These are phyloP conservation scores for Trypanosoma cruzi DNA, from an alignment of 208 protist species.

Conservation along the genomic window DNA sequence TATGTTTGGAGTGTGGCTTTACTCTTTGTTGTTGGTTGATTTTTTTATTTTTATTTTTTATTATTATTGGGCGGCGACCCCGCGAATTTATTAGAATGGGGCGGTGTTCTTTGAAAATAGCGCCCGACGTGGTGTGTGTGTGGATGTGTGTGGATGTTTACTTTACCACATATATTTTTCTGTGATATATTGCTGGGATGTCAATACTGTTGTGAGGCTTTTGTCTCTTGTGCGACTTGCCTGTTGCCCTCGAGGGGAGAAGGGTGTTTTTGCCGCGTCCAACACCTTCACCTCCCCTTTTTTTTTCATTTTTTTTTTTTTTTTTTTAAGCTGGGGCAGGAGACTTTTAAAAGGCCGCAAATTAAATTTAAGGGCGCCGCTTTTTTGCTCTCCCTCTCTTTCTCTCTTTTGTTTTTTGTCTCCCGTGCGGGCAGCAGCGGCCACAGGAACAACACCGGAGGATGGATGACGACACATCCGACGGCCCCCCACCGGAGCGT, in stretches of 20 bases:
- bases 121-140: neutral
- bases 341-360: no score
- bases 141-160: neutral
- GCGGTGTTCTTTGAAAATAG: no score
- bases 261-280: neutral
- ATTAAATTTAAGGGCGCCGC: no score
- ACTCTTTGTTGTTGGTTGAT: neutral
- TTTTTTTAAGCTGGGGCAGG: no score
- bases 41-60: neutral
- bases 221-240: neutral
- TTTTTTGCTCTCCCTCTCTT: slow-evolving; percentile 10
- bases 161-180: neutral
- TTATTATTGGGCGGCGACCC: neutral
- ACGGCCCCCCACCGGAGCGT: slow-evolving; percentile 69
- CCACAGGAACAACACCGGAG: neutral
- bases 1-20: neutral
- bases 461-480: slow-evolving; percentile 36
- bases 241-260: neutral
- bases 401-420: neutral
- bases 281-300: neutral
- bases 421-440: neutral
- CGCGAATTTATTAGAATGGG: no score
- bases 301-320: no score
- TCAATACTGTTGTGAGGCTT: neutral
- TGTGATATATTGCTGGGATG: neutral